These are phyloP conservation scores for Astrothelium subdiscretum DNA, from an alignment of 495 filamentous ascomycete species.

Conservation along the genomic window DNA sequence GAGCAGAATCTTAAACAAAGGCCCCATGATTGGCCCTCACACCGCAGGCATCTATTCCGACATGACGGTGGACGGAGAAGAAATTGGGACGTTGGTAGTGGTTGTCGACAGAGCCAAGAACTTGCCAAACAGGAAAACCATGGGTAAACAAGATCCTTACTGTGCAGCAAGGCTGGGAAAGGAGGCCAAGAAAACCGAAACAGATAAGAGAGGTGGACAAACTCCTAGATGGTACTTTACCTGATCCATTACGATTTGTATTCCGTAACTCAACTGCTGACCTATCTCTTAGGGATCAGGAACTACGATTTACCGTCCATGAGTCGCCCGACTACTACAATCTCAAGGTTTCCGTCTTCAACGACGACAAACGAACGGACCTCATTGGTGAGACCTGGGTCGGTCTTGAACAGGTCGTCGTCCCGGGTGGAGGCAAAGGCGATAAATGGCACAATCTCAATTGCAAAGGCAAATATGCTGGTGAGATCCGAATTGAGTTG, in stretches of 20 bases:
- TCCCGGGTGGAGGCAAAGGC: conserved; percentile 78
- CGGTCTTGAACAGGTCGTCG: conserved; percentile 66
- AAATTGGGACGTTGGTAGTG: conserved; percentile 85
- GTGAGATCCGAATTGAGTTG: conserved; percentile 87
- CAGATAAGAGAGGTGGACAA: conserved; percentile 87
- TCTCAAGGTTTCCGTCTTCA: conserved; percentile 91
- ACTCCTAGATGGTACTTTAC: conserved; percentile 89
- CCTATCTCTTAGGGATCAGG: conserved; percentile 66
- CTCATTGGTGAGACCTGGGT: conserved; percentile 90
- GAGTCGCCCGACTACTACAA: conserved; percentile 92
- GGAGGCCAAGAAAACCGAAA: conserved; percentile 94
- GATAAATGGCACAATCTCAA: conserved; percentile 83
- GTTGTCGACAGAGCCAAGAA: conserved; percentile 81
- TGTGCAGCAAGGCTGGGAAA: conserved; percentile 90
- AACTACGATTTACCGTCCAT: conserved; percentile 90
- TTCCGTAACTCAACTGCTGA: conserved; percentile 19
- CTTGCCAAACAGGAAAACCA: conserved; percentile 86
- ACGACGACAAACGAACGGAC: conserved; percentile 93
- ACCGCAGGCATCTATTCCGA: conserved; percentile 93
- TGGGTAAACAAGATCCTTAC: conserved; percentile 98
- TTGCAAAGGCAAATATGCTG: conserved; percentile 87
- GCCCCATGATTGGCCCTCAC: conserved; percentile 36
- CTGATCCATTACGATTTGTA: conserved; percentile 5
- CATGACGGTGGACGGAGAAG: conserved; percentile 86
- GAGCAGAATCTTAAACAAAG: conserved; percentile 15